phyloP scores from a whole-genome alignment of 1,284 basidiomycete species.

The Trametes versicolor region DNA sequence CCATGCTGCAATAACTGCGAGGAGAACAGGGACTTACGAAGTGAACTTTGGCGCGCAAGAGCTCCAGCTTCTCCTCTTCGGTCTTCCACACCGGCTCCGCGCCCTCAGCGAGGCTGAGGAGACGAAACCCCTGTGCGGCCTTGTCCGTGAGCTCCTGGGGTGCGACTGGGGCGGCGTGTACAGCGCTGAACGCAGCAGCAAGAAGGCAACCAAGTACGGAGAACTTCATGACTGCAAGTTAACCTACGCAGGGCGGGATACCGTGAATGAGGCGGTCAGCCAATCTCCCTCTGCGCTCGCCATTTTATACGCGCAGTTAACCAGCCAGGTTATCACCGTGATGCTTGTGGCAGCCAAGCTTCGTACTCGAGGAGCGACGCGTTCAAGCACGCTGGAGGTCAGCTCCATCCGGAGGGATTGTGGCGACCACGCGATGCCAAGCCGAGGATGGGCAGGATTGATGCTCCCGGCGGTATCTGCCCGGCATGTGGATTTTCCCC shows the following conservation, averaged over 20 bases:
- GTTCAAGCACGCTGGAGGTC: neutral
- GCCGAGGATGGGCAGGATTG: neutral
- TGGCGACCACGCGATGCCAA: constrained; percentile 14
- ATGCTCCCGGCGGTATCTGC: constrained; percentile 1
- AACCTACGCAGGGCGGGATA: neutral
- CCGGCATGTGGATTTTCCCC: neutral
- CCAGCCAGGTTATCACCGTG: neutral
- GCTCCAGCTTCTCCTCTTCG: constrained; percentile 38
- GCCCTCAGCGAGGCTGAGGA: constrained; percentile 57
- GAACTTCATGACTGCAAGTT: constrained; percentile 19
- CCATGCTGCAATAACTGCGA: neutral
- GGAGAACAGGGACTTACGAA: constrained; percentile 19
- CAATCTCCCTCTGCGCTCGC: neutral
- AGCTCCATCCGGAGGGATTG: neutral
- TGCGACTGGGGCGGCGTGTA: constrained; percentile 25
- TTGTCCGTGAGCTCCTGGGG: constrained; percentile 47
- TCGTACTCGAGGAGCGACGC: neutral
- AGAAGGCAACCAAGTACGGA: constrained; percentile 10
- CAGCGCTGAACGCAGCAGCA: constrained; percentile 9
- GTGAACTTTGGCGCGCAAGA: constrained; percentile 24
- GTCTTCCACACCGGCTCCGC: constrained; percentile 60
- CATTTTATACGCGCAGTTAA: constrained; percentile 1
- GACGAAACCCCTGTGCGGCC: constrained; percentile 52
- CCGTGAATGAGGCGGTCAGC: constrained; percentile 4
- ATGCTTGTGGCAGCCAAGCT: neutral